Conservation (phyloP, 176 grass and related monocot genomes). For the Paspalum vaginatum region DNA sequence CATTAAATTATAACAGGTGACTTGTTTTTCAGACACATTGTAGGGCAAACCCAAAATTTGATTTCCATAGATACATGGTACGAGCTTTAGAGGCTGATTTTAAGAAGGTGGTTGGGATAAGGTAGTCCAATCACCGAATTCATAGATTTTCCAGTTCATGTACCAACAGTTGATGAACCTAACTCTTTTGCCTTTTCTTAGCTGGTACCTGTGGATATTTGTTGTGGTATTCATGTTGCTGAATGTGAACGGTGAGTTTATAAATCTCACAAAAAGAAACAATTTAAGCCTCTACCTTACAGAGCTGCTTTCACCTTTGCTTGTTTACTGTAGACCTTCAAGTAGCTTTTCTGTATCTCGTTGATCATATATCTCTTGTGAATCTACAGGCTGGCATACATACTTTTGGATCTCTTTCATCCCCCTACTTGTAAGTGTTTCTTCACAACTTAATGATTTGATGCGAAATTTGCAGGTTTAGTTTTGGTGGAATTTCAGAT, state of each 20-base stretch:
- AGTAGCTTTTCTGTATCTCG: not conserved
- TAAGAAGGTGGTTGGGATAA: slow-evolving; percentile 91
- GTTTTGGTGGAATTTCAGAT: not conserved
- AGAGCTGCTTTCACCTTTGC: not conserved
- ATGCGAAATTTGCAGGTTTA: not conserved
- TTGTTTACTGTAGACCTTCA: not conserved
- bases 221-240: slow-evolving; percentile 92
- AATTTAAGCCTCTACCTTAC: not conserved
- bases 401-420: slow-evolving; percentile 97
- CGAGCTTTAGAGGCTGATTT: slow-evolving; percentile 90
- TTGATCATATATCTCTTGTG: slow-evolving; percentile 21
- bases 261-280: not conserved
- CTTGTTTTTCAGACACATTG: slow-evolving; percentile 77
- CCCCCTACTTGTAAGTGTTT: slow-evolving; percentile 74
- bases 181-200: slow-evolving; percentile 30
- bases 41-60: slow-evolving; percentile 68
- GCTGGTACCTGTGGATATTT: slow-evolving; percentile 95
- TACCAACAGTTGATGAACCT: not conserved
- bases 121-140: slow-evolving; percentile 40
- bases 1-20: not conserved
- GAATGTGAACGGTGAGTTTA: slow-evolving; percentile 81
- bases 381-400: slow-evolving; percentile 86
- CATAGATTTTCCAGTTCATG: slow-evolving; percentile 11
- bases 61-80: slow-evolving; percentile 91
- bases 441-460: not conserved